Percentiles rank a stretch among this genome's conserved stretches.
phyloP scores from a whole-genome alignment of 2,329 filamentous ascomycete species.

The Calonectria multiphialidica region DNA sequence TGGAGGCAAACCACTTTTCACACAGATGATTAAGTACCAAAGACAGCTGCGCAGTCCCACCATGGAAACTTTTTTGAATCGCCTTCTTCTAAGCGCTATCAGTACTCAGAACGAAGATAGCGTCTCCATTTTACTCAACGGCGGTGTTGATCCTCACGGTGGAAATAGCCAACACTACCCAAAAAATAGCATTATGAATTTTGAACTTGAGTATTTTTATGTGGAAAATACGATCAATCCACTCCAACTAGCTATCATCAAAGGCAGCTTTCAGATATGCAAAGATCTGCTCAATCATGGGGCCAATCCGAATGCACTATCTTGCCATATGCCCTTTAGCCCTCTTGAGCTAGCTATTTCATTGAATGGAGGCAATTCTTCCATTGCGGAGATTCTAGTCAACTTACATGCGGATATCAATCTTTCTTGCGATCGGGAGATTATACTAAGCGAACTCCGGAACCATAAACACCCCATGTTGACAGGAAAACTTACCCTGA shows the following conservation, averaged over 20 bases:
- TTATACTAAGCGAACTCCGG: not conserved
- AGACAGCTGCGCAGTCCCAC: not conserved
- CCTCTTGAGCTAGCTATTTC: conserved; percentile 15
- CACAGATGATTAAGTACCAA: not conserved
- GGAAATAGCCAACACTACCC: not conserved
- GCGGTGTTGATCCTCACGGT: not conserved
- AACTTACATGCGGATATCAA: not conserved
- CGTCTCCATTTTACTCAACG: not conserved
- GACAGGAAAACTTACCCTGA: not conserved
- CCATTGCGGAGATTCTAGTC: not conserved
- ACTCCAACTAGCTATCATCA: not conserved
- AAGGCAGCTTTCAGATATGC: not conserved
- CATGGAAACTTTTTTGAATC: not conserved
- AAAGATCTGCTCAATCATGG: not conserved
- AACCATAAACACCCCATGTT: not conserved
- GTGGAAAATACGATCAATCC: not conserved
- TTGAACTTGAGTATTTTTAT: not conserved
- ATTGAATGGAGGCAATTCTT: not conserved
- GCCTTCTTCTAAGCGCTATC: not conserved
- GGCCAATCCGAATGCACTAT: not conserved
- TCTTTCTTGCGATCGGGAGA: not conserved
- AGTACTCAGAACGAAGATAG: not conserved
- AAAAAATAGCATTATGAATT: not conserved
- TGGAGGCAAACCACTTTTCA: not conserved
- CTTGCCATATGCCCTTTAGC: not conserved